Percentiles rank a stretch among this genome's conserved stretches.
These are phyloP conservation scores for Solanum chmielewskii DNA, from an alignment of 257 asterid genomes.

Conservation along the genomic window DNA sequence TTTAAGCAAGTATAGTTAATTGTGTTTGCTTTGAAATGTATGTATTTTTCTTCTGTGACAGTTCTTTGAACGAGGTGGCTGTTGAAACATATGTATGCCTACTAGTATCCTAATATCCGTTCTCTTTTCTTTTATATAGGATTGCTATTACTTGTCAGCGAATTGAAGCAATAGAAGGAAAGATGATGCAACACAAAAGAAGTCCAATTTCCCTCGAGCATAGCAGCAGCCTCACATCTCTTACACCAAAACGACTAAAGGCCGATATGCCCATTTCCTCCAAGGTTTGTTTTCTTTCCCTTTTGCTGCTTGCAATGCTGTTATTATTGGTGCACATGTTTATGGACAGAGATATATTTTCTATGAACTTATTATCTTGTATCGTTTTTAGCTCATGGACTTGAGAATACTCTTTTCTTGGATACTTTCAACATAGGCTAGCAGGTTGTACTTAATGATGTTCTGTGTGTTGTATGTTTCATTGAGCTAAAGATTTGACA, in stretches of 20 bases:
- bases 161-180: constrained; percentile 11
- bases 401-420: neutral
- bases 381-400: neutral
- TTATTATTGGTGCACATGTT: neutral
- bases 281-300: constrained; percentile 38
- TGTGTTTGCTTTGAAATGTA: neutral
- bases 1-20: neutral
- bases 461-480: neutral
- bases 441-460: neutral
- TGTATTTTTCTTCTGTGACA: neutral
- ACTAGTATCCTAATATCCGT: neutral
- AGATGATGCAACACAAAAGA: constrained; percentile 85
- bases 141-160: constrained; percentile 1
- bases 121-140: neutral
- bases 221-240: constrained; percentile 24
- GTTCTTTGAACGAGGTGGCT: neutral
- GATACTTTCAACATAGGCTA: neutral
- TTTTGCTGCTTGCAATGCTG: neutral
- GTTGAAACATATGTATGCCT: neutral
- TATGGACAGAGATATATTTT: neutral
- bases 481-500: neutral
- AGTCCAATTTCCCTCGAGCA: constrained; percentile 49
- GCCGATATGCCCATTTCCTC: constrained; percentile 46
- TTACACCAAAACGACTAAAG: constrained; percentile 62
- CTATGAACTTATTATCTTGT: neutral